Percentiles rank a stretch among this genome's conserved stretches.
phyloP scores from a whole-genome alignment of 805 yeast genomes.

The Alloascoidea hylecoeti region DNA sequence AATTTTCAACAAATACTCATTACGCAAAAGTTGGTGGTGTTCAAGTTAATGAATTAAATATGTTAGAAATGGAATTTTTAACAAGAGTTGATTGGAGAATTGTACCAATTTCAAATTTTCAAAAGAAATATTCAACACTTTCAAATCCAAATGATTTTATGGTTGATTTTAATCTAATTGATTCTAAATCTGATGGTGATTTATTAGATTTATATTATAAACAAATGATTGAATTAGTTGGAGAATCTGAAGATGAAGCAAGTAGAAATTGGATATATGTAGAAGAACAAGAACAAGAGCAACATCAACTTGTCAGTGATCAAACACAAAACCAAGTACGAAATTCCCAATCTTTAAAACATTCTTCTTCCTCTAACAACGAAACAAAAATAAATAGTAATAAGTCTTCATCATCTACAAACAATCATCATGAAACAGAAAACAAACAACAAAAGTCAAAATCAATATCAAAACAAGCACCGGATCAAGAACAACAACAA shows the following conservation, averaged over 20 bases:
- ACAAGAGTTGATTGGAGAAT: conserved; percentile 68
- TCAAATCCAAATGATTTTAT: conserved; percentile 8
- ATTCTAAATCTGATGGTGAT: conserved; percentile 20
- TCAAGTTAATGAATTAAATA: conserved; percentile 66
- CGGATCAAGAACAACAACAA: neutral
- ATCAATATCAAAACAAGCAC: neutral
- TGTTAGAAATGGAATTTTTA: conserved; percentile 80
- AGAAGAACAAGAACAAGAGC: conserved; percentile 3
- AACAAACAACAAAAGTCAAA: conserved; percentile 1
- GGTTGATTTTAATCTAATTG: conserved; percentile 6
- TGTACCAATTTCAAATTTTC: conserved; percentile 31
- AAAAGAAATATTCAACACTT: conserved; percentile 23
- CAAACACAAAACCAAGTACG: too few species aligned
- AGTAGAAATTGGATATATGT: conserved; percentile 5
- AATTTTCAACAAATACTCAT: conserved; percentile 85
- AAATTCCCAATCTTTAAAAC: too few species aligned
- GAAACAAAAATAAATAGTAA: conserved; percentile 1
- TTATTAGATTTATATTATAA: conserved; percentile 32
- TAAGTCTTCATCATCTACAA: neutral
- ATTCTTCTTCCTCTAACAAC: too few species aligned
- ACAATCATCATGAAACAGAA: conserved; percentile 6
- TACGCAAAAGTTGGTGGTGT: conserved; percentile 96
- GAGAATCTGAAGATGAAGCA: conserved; percentile 14
- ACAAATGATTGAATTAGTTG: conserved; percentile 35
- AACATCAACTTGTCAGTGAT: too few species aligned